Conservation (phyloP, 2,329 filamentous ascomycete species). For the Mariannaea elegans region DNA sequence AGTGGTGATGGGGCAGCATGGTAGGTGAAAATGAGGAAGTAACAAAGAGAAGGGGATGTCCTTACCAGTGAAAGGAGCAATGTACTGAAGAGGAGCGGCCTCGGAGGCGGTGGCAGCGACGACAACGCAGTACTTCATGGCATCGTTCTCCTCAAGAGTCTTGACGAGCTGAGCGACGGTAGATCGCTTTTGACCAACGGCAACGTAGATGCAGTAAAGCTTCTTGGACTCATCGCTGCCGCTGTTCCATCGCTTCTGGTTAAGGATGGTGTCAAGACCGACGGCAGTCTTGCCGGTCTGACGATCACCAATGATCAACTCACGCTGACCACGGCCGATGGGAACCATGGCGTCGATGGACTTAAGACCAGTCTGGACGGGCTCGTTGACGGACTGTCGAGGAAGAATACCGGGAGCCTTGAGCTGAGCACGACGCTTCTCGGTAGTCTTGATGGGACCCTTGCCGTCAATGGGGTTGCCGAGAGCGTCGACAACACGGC, state of each 20-base stretch:
- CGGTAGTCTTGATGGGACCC: conserved; percentile 91
- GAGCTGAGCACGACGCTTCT: conserved; percentile 95
- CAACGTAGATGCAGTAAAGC: conserved; percentile 99
- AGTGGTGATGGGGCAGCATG: neutral
- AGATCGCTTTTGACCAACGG: conserved; percentile 98
- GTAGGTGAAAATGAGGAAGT: neutral
- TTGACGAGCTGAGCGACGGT: conserved; percentile 99
- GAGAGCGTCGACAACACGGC: conserved; percentile 97
- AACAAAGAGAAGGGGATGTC: neutral
- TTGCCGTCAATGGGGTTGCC: conserved; percentile 99
- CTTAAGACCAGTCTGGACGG: conserved; percentile 99
- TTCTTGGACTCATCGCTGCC: conserved; percentile 91
- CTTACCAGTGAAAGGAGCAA: conserved; percentile 88
- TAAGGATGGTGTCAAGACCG: conserved; percentile 96
- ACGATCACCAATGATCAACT: conserved; percentile 99
- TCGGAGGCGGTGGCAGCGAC: conserved; percentile 98
- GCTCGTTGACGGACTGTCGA: conserved; percentile 96
- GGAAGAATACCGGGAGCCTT: conserved; percentile 99
- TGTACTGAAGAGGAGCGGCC: conserved; percentile 92
- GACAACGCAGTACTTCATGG: conserved; percentile 96
- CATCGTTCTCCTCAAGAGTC: conserved; percentile 99
- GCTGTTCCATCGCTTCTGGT: conserved; percentile 99
- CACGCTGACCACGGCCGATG: conserved; percentile 99
- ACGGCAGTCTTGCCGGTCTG: conserved; percentile 99
- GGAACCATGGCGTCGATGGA: conserved; percentile 99